These are phyloP conservation scores for Henckelia pumila DNA, from an alignment of 257 asterid species.

Conservation along the genomic window DNA sequence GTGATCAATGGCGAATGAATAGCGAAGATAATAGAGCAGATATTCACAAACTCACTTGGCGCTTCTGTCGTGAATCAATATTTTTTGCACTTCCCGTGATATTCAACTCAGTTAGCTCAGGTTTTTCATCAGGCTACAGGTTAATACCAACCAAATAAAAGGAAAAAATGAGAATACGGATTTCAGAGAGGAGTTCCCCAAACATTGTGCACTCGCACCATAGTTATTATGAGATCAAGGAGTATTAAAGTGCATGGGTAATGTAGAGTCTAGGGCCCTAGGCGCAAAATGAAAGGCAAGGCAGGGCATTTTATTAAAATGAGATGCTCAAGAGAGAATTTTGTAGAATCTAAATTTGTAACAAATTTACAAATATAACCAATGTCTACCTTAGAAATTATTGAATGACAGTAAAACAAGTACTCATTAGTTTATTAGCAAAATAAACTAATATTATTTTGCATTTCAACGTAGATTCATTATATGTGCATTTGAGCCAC, in stretches of 20 bases:
- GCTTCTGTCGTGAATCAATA: conserved; percentile 36
- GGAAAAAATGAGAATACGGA: conserved; percentile 19
- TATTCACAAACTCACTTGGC: conserved; percentile 47
- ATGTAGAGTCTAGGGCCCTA: neutral
- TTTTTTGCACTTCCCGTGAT: conserved; percentile 36
- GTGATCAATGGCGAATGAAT: neutral
- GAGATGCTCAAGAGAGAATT: neutral
- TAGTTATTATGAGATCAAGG: neutral
- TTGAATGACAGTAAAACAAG: too few relatives aligned
- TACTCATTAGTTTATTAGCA: neutral
- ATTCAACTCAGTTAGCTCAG: conserved; percentile 36
- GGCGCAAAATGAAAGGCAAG: neutral
- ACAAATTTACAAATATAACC: too few relatives aligned
- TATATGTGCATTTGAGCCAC: too few relatives aligned
- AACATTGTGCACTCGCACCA: neutral
- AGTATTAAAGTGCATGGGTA: neutral
- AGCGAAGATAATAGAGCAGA: conserved; percentile 1
- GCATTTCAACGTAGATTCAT: neutral
- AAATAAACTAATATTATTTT: neutral
- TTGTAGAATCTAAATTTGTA: neutral
- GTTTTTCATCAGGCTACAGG: conserved; percentile 32
- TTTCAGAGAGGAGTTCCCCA: neutral
- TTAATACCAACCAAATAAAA: conserved; percentile 4
- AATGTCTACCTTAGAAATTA: too few relatives aligned
- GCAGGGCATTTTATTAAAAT: neutral